Conservation (phyloP, 2,329 filamentous ascomycete species). For the Penicillium sp. region DNA sequence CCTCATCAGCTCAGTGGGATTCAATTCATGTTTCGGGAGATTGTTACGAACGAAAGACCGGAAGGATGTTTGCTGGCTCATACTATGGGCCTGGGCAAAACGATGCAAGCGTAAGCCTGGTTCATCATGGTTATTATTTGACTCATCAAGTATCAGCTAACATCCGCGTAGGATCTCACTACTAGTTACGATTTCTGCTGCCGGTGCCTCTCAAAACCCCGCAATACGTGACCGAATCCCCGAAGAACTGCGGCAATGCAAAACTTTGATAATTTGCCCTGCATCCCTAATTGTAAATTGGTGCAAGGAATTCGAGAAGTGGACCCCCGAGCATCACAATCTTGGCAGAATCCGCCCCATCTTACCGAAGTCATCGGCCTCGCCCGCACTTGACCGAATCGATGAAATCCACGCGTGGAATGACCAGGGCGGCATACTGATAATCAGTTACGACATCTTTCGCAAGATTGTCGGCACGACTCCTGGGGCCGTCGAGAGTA, state of each 20-base stretch:
- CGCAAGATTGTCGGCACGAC: constrained; percentile 18
- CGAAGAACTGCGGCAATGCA: constrained; percentile 56
- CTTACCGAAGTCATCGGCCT: constrained; percentile 27
- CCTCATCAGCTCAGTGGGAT: constrained; percentile 77
- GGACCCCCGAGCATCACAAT: constrained; percentile 55
- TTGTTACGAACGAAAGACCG: constrained; percentile 59
- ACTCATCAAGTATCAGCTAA: not conserved
- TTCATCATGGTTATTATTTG: not conserved
- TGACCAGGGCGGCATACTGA: constrained; percentile 63
- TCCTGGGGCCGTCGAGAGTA: constrained; percentile 30
- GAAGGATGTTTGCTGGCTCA: constrained; percentile 82
- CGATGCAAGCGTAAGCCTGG: constrained; percentile 68
- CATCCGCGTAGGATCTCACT: constrained; percentile 59
- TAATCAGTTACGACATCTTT: constrained; percentile 72
- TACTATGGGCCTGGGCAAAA: constrained; percentile 90
- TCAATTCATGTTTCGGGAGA: constrained; percentile 82
- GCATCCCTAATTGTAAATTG: constrained; percentile 74
- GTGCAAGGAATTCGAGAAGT: constrained; percentile 69
- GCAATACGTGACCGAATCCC: constrained; percentile 65
- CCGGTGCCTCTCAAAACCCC: constrained; percentile 57
- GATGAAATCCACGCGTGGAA: constrained; percentile 58
- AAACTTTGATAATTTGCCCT: constrained; percentile 72
- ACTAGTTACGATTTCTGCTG: constrained; percentile 68
- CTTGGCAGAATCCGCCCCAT: constrained; percentile 51
- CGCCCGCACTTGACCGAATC: constrained; percentile 10